Evolutionary conservation across 306 rosid genomes (phyloP), one percentile per base, ranked within the genome.

Genomic region (Vigna radiata): DNA sequence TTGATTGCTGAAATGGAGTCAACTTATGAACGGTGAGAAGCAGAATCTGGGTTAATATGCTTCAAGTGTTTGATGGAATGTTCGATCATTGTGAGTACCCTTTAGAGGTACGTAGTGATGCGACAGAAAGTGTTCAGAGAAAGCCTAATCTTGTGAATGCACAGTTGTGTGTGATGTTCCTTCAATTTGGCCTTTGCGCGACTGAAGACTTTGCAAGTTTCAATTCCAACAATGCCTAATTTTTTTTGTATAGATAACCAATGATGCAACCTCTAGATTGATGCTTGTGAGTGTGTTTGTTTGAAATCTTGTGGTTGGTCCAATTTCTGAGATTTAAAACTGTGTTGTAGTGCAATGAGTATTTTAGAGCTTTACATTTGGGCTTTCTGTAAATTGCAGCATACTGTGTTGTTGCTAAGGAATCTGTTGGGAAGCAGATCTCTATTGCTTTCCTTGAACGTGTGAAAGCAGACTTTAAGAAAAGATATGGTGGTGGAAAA

Each of bases 351-450:
- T 25, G 17, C 16, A 46, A 14, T 36, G 31, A 16, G 61, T 46
- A 7, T 21, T 41, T 19, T 16, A 59, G 13, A 77, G 72, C 16
- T 31, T 71, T 56, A 27, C 46, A 16, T 44, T 19, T 21, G 19
- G 64, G 15, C 29, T 80, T 75, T 85, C 62, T 78, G 81, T 77
- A 44, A 60, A 79, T 86, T 91, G 78, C 91, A 94, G 98, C 98
- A 54, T 94, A 91, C 63, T 94, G 98, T 85, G 96, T 90, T 64
- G 98, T 94, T 85, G 96, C 98, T 13, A 94, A 91, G 83, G 97
- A 94, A 68, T 77, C 94, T 65, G 90, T 89, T 77, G 77, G 96
- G 88, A 91, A 91, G 88, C 96, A 94, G 75, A 87, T 94, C 63
- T 91, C 98, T n/a, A 87, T 91, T 77, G 96, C 98, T 56, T 91